Evolutionary conservation across 768 basidiomycete species (phyloP), one percentile per base, ranked within the genome.

Genomic region (Piloderma croceum): DNA sequence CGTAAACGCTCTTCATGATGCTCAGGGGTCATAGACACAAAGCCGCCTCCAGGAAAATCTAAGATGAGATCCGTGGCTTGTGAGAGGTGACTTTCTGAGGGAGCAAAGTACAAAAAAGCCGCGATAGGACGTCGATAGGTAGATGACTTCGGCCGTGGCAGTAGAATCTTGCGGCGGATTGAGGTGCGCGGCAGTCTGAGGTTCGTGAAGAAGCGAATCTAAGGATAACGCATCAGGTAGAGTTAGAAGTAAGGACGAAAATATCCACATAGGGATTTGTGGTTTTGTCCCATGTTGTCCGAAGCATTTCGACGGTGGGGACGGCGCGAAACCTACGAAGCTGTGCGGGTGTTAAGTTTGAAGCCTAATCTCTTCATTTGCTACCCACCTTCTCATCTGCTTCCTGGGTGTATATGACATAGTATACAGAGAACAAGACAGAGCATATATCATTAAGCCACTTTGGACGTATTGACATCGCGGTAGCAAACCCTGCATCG

Each of bases 401-500:
- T 57, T 93, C 89, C 54, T 83, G 81, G 17, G 93, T 87, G 58
- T 83, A 76, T 20, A 74, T 43, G 18, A 97, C 83, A 60, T 98
- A 99, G 67, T 97, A 99, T 2, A 73, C 65, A 0, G 90, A 82
- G 59, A 96, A 94, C 18, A 90, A 50, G 32, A 96, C 66, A 31
- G 90, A 90, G 38, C 81, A 83, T 5, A 96, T 63, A 58, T 99
- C 90, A 49, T 83, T 76, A 7, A 97, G 61, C 91, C 90, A 96
- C 56, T 85, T 90, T 3, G 90, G 88, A 11, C 84, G 79, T 41
- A 99, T 89, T 2, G 79, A 69, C 87, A 94, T 91, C 10, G 94
- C 93, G 0, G 92, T 92, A 0, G 92, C 92, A 56, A 98, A 97
- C 1, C 93, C 96, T 3, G 93, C 91, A 57, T 99, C 96, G n/a